A percentile compares a stretch with the other conserved stretches of the same genome.
phyloP scores from a whole-genome alignment of 257 asterid genomes.

The Gardenia jasminoides region DNA sequence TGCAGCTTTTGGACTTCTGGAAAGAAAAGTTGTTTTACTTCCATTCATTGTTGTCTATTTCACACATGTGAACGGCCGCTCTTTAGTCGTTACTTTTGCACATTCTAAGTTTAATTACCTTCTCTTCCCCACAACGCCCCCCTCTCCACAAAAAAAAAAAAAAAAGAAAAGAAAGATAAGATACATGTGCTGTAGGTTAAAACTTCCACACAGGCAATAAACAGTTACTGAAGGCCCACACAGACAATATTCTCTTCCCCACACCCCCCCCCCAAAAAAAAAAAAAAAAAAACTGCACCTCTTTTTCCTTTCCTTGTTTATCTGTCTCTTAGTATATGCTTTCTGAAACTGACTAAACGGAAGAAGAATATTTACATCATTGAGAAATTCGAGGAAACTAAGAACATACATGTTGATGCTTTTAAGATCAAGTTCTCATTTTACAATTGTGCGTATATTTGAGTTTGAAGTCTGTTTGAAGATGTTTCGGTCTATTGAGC shows the following conservation, averaged over 20 bases:
- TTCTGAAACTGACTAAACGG: neutral
- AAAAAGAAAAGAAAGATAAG: no score
- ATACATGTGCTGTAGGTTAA: neutral
- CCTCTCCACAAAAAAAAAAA: no score
- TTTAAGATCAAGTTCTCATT: neutral
- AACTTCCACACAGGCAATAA: no score
- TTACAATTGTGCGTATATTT: neutral
- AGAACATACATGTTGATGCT: neutral
- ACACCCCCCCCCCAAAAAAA: no score
- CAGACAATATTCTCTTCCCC: no score
- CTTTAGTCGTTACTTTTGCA: neutral
- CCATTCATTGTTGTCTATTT: neutral
- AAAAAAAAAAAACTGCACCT: no score
- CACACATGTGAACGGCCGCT: neutral
- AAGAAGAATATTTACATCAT: neutral
- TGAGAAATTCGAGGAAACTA: neutral
- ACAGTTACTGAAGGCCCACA: no score
- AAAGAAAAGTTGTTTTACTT: neutral
- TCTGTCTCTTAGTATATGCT: neutral
- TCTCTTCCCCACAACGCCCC: neutral
- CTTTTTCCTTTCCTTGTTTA: neutral
- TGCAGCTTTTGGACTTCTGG: neutral
- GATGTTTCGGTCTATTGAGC: neutral
- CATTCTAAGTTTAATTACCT: neutral
- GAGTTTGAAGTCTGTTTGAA: neutral